phyloP scores from a whole-genome alignment of 164 flowering plant species.

The Stephania yunnanensis region DNA sequence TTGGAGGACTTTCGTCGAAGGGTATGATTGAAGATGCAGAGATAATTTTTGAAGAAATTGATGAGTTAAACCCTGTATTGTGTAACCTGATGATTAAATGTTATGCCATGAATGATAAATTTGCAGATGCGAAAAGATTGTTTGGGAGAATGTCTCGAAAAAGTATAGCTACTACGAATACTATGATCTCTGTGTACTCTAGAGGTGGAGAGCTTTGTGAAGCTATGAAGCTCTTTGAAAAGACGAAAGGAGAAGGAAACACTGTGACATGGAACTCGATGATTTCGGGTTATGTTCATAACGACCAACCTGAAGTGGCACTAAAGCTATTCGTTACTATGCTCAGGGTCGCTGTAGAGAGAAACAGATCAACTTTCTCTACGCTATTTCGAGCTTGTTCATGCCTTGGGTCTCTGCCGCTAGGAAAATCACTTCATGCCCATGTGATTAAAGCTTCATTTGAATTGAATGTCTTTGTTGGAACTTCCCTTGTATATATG shows the following conservation, averaged over 20 bases:
- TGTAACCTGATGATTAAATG: slow-evolving; percentile 70
- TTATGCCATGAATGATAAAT: slow-evolving; percentile 42
- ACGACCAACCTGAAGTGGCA: slow-evolving; percentile 45
- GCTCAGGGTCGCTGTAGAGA: slow-evolving; percentile 35
- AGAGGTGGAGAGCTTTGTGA: slow-evolving; percentile 40
- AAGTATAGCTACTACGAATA: slow-evolving; percentile 38
- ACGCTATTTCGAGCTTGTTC: slow-evolving; percentile 57
- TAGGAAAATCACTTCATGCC: slow-evolving; percentile 51
- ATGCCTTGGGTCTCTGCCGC: slow-evolving; percentile 50
- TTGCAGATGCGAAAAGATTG: slow-evolving; percentile 40
- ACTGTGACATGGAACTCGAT: slow-evolving; percentile 58
- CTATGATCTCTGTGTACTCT: slow-evolving; percentile 59
- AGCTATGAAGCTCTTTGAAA: slow-evolving; percentile 53
- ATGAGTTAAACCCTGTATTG: slow-evolving; percentile 30
- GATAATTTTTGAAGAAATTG: slow-evolving; percentile 28
- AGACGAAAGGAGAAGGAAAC: slow-evolving; percentile 34
- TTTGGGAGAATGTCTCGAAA: slow-evolving; percentile 43
- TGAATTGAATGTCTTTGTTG: slow-evolving; percentile 51
- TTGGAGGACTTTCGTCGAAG: slow-evolving; percentile 35
- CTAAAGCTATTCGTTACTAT: slow-evolving; percentile 41
- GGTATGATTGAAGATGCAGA: slow-evolving; percentile 52
- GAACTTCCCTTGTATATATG: slow-evolving; percentile 73
- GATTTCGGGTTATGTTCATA: slow-evolving; percentile 26
- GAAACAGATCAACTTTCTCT: slow-evolving; percentile 61
- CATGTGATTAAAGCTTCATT: slow-evolving; percentile 55